Evolutionary conservation across 257 asterid genomes (phyloP), one percentile per base, ranked within the genome.

Genomic region (Gynochthodes officinalis): DNA sequence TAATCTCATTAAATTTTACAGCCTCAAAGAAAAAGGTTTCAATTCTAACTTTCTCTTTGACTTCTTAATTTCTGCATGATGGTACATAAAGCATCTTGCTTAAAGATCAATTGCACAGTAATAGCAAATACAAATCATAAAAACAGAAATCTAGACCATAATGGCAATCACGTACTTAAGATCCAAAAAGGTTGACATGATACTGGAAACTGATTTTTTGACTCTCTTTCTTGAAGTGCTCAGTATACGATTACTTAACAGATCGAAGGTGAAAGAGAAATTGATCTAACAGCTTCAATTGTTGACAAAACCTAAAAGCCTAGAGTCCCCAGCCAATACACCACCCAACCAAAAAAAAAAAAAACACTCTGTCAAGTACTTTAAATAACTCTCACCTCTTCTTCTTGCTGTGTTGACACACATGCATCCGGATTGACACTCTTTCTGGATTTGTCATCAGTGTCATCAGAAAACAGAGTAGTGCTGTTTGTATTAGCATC

Each of bases 401-500:
- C 85, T 75, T 91, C 98, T 73, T 78, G 93, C 46, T 78, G 93
- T 19, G 77, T 78, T 44, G 94, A 83, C 48, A 75, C 76, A 75
- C 88, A 78, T 60, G 80, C 73, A 58, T 89, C 98, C 50, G 80
- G 93, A 87, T 85, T 84, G 64, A 79, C 70, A 84, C 82, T 83
- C 77, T 82, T 91, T 57, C 85, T 78, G 74, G 97, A 84, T 83
- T 66, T 85, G 70, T 91, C 97, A 64, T 91, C 96, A 8, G 97
- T 91, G 75, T 95, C 99, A 84, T 95, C 99, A 50, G 98, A 95
- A 82, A 95, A 92, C 79, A 92, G 79, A 64, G 95, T 90, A 62
- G 99, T 86, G 91, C 97, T 95, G 87, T 80, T 95, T 80, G 99
- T 92, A 71, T 89, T 94, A 75, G 90, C 94, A 85, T 92, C 99